Conservation (phyloP, 139 green algal genomes). For the Trebouxia sp. region DNA sequence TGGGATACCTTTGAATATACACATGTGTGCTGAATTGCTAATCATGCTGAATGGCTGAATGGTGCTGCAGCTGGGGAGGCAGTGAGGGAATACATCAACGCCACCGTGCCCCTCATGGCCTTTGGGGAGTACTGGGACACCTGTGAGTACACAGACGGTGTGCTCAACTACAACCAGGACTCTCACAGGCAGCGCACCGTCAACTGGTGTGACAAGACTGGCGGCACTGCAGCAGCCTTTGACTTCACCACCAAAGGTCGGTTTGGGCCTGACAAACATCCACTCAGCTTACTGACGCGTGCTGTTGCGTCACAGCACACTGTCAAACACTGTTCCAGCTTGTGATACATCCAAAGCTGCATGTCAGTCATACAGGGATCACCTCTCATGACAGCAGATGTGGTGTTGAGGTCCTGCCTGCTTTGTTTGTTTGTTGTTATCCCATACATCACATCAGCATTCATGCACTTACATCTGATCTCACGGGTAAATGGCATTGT, state of each 20-base stretch:
- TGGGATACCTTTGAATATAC: constrained; percentile 67
- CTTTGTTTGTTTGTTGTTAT: too few species aligned
- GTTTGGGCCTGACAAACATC: too few species aligned
- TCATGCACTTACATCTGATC: too few species aligned
- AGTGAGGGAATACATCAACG: constrained; percentile 80
- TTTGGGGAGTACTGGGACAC: constrained; percentile 97
- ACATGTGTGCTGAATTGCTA: constrained; percentile 41
- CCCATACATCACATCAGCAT: too few species aligned
- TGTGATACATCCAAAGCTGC: too few species aligned
- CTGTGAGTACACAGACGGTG: constrained; percentile 90
- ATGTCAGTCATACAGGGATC: too few species aligned
- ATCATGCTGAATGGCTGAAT: background rate
- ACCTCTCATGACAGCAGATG: too few species aligned
- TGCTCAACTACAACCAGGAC: constrained; percentile 98
- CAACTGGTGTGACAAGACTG: constrained; percentile 91
- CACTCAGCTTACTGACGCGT: too few species aligned
- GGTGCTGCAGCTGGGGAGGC: constrained; percentile 51
- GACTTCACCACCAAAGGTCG: constrained; percentile 98
- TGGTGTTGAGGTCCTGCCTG: too few species aligned
- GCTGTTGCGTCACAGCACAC: too few species aligned
- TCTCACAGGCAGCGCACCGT: constrained; percentile 87
- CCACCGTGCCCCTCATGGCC: constrained; percentile 82
- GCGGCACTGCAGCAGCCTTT: constrained; percentile 88
- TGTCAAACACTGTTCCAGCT: too few species aligned
- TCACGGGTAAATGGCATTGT: too few species aligned